Conservation (phyloP, 1,284 basidiomycete species). For the Ustilago loliicola region DNA sequence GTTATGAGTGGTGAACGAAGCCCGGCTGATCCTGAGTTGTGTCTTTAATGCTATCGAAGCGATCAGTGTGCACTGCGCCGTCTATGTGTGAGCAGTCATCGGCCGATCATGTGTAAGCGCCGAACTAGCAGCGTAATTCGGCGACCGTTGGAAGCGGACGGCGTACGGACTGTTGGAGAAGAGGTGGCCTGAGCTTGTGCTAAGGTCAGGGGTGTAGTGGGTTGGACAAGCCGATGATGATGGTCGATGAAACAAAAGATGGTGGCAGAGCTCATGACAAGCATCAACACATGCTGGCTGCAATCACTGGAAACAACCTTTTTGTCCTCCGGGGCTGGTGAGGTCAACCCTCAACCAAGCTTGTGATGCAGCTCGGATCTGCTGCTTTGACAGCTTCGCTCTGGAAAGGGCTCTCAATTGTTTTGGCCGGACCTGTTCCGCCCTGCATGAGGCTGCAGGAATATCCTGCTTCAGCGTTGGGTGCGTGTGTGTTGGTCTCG, state of each 20-base stretch:
- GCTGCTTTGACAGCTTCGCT: conserved; percentile 4
- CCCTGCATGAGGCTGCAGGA: conserved; percentile 26
- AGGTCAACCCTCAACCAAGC: not conserved
- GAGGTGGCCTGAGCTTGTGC: not conserved
- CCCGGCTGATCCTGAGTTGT: not conserved
- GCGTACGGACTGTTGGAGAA: not conserved
- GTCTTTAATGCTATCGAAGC: not conserved
- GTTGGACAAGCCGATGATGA: not conserved
- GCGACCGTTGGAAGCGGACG: too few relatives aligned
- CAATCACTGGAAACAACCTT: too few relatives aligned
- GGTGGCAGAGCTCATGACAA: too few relatives aligned
- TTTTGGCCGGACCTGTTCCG: conserved; percentile 6
- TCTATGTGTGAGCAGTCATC: not conserved
- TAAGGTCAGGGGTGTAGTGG: not conserved
- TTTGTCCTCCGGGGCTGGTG: conserved; percentile 19
- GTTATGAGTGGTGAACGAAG: not conserved
- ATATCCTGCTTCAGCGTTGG: conserved; percentile 7
- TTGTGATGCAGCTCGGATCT: conserved; percentile 12
- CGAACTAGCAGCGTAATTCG: too few relatives aligned
- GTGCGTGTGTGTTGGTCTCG: conserved; percentile 35
- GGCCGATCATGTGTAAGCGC: too few relatives aligned
- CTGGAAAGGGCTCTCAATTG: conserved; percentile 3
- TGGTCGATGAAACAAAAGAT: not conserved
- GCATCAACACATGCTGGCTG: too few relatives aligned
- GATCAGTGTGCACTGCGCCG: not conserved